Evolutionary conservation across 1,139 yeast genomes (phyloP).

Genomic region (Kluyveromyces marxianus): DNA sequence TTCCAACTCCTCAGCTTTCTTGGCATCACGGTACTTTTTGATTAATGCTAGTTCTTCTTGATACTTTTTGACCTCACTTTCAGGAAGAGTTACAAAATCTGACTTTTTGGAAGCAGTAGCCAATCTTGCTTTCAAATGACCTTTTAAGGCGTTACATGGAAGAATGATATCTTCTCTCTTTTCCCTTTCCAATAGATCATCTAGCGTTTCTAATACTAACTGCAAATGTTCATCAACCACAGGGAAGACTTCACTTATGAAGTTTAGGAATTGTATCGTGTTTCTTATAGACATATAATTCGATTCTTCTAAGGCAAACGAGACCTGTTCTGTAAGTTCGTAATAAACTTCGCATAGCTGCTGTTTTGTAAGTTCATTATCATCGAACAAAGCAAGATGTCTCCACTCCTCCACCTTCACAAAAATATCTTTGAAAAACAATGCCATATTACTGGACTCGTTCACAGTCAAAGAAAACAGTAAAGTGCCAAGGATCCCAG

Average conservation of each 20-base stretch:
- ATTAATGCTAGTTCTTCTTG: slow-evolving; percentile 23
- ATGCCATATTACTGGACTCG: slow-evolving; percentile 79
- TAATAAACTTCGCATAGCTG: slow-evolving; percentile 49
- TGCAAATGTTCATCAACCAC: slow-evolving; percentile 63
- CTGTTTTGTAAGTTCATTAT: slow-evolving; percentile 35
- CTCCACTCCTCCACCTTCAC: slow-evolving; percentile 33
- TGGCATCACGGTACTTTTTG: slow-evolving; percentile 19
- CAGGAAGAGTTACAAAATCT: slow-evolving; percentile 46
- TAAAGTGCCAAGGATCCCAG: slow-evolving; percentile 48
- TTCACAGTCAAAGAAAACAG: slow-evolving; percentile 63
- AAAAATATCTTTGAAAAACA: slow-evolving; percentile 58
- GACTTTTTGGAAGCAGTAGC: slow-evolving; percentile 50
- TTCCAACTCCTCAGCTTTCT: slow-evolving; percentile 22
- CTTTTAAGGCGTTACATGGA: slow-evolving; percentile 70
- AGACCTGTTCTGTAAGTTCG: slow-evolving; percentile 37
- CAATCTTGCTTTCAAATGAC: slow-evolving; percentile 57
- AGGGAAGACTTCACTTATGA: slow-evolving; percentile 60
- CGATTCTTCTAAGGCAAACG: slow-evolving; percentile 41
- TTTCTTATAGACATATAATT: slow-evolving; percentile 81
- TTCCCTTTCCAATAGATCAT: slow-evolving; percentile 46
- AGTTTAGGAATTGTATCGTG: slow-evolving; percentile 70
- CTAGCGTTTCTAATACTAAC: slow-evolving; percentile 41
- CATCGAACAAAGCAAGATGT: slow-evolving; percentile 18
- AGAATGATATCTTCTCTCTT: slow-evolving; percentile 73
- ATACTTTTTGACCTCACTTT: slow-evolving; percentile 30